phyloP scores from a whole-genome alignment of 1,284 basidiomycete genomes.

The Sporisorium exsertum region DNA sequence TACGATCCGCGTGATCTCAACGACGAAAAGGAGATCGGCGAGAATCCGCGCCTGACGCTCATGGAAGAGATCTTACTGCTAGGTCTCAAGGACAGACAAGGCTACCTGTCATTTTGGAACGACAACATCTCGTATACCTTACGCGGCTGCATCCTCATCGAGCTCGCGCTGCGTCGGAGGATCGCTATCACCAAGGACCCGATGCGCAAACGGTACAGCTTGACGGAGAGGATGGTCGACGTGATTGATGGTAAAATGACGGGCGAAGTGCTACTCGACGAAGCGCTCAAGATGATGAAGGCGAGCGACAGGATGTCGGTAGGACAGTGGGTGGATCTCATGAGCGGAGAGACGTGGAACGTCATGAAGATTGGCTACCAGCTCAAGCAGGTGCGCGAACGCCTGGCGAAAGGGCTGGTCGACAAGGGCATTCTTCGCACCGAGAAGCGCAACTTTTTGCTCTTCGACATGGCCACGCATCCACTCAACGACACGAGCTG shows the following conservation, averaged over 20 bases:
- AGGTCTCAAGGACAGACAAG: constrained; percentile 87
- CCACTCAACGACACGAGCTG: constrained; percentile 62
- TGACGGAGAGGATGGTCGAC: constrained; percentile 60
- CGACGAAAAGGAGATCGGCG: constrained; percentile 79
- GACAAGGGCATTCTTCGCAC: constrained; percentile 69
- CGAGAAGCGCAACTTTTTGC: constrained; percentile 68
- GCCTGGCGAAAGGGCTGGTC: constrained; percentile 67
- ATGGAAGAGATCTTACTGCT: constrained; percentile 96
- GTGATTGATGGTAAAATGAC: constrained; percentile 64
- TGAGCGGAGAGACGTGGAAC: constrained; percentile 69
- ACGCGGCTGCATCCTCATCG: constrained; percentile 67
- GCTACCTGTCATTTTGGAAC: constrained; percentile 69
- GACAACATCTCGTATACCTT: constrained; percentile 68
- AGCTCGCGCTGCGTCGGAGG: constrained; percentile 63
- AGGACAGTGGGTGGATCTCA: constrained; percentile 66
- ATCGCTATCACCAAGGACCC: constrained; percentile 58
- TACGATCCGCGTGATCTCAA: constrained; percentile 93
- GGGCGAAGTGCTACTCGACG: constrained; percentile 67
- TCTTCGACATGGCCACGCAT: constrained; percentile 69
- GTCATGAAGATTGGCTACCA: constrained; percentile 68
- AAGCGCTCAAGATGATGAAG: constrained; percentile 66
- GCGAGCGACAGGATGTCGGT: constrained; percentile 59
- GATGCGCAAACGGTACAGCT: constrained; percentile 41
- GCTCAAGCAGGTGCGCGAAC: constrained; percentile 68
- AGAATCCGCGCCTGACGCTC: constrained; percentile 86